These are phyloP conservation scores for Lotus japonicus DNA, from an alignment of 306 rosid species.

Conservation along the genomic window DNA sequence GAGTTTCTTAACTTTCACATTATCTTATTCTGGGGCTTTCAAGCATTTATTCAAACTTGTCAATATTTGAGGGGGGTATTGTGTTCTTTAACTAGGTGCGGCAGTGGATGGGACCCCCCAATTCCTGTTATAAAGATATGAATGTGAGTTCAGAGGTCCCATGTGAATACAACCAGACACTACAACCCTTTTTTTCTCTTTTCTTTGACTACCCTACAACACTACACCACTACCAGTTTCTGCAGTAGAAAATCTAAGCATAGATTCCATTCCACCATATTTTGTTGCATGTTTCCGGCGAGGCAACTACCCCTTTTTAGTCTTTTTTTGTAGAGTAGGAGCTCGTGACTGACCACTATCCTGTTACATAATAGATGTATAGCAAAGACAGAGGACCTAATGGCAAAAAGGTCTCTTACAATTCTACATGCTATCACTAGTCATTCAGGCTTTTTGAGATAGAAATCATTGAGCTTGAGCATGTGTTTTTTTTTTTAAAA, in stretches of 20 bases:
- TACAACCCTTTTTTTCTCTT: not conserved
- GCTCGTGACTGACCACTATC: conserved; percentile 28
- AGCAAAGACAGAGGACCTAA: not conserved
- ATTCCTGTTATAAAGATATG: conserved; percentile 18
- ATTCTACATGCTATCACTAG: not conserved
- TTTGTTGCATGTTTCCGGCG: conserved; percentile 34
- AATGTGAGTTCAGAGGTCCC: conserved; percentile 42
- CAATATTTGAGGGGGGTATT: not conserved
- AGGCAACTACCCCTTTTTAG: not conserved
- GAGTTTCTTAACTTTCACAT: too few relatives aligned
- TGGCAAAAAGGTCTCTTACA: not conserved
- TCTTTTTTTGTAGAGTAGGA: conserved; percentile 9
- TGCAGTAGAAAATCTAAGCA: conserved; percentile 3
- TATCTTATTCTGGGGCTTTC: not conserved
- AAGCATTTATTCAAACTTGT: conserved; percentile 16
- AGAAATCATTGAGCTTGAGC: too few relatives aligned
- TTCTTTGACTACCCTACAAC: not conserved
- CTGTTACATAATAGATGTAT: too few relatives aligned
- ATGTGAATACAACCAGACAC: conserved; percentile 40
- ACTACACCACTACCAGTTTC: conserved; percentile 3
- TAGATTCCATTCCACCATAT: conserved; percentile 25
- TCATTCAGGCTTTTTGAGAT: not conserved
- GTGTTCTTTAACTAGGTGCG: conserved; percentile 12
- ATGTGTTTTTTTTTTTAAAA: too few relatives aligned
- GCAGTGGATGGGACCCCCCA: conserved; percentile 21